These are phyloP conservation scores for Neurospora terricola DNA, from an alignment of 495 filamentous ascomycete genomes.

Conservation along the genomic window DNA sequence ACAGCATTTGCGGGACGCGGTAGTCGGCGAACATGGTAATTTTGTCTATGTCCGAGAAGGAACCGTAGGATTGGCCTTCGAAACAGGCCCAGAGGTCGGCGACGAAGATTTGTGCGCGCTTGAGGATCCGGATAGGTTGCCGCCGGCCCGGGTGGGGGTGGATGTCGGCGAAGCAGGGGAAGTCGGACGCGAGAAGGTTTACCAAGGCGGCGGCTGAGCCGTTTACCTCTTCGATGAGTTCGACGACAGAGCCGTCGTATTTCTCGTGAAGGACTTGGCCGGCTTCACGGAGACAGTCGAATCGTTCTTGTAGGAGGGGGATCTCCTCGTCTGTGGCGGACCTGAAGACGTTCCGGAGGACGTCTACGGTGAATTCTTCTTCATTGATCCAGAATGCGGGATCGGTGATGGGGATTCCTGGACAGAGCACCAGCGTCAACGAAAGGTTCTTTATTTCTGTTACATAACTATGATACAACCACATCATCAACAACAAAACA, in stretches of 20 bases:
- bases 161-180: constrained; percentile 81
- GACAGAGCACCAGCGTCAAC: neutral
- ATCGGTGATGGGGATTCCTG: constrained; percentile 80
- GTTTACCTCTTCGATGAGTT: constrained; percentile 65
- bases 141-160: constrained; percentile 57
- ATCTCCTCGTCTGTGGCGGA: constrained; percentile 81
- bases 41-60: constrained; percentile 84
- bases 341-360: constrained; percentile 70
- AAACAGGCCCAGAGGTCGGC: constrained; percentile 96
- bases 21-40: constrained; percentile 99
- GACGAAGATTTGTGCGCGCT: constrained; percentile 90
- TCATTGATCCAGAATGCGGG: constrained; percentile 80
- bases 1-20: constrained; percentile 86
- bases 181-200: constrained; percentile 67
- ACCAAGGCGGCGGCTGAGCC: constrained; percentile 76
- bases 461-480: neutral
- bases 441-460: neutral
- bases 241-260: constrained; percentile 65
- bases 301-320: constrained; percentile 68
- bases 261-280: constrained; percentile 76
- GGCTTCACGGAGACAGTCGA: constrained; percentile 74
- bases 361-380: constrained; percentile 62
- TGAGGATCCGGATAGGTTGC: constrained; percentile 66
- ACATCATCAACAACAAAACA: too few relatives aligned
- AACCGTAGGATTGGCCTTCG: constrained; percentile 64